Percentiles rank a stretch among this genome's conserved stretches.
phyloP scores from a whole-genome alignment of 73 alveolate genomes.

The Paramecium octaurelia region DNA sequence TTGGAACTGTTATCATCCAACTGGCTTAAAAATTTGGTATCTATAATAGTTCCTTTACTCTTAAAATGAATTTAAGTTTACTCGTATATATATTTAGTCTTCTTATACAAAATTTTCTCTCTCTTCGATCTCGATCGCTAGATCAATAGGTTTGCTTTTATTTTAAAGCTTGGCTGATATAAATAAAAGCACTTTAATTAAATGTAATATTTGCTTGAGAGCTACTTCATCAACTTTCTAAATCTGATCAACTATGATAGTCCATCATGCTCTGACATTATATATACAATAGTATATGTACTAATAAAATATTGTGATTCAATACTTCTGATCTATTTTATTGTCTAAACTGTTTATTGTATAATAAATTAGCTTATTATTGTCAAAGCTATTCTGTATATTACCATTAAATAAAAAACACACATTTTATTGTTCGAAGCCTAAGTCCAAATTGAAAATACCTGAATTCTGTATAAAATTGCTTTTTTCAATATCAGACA shows the following conservation, averaged over 20 bases:
- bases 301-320: not conserved
- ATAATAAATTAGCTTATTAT: not conserved
- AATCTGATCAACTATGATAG: not conserved
- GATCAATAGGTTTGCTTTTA: not conserved
- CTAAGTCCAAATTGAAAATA: not conserved
- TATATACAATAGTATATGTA: not conserved
- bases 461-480: not conserved
- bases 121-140: not conserved
- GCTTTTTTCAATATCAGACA: slow-evolving; percentile 44
- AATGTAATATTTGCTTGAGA: not conserved
- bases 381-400: not conserved
- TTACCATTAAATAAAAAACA: not conserved
- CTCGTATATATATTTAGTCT: not conserved
- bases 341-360: not conserved
- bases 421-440: not conserved
- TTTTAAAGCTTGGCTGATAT: not conserved
- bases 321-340: not conserved
- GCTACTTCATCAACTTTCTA: not conserved
- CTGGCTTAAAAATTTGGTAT: not conserved
- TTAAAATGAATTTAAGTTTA: not conserved
- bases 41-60: not conserved
- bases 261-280: not conserved
- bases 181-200: not conserved
- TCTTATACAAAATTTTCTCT: not conserved
- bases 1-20: not conserved